These are phyloP conservation scores for Syzygium aqueum DNA, from an alignment of 345 rosid genomes.

Conservation along the genomic window DNA sequence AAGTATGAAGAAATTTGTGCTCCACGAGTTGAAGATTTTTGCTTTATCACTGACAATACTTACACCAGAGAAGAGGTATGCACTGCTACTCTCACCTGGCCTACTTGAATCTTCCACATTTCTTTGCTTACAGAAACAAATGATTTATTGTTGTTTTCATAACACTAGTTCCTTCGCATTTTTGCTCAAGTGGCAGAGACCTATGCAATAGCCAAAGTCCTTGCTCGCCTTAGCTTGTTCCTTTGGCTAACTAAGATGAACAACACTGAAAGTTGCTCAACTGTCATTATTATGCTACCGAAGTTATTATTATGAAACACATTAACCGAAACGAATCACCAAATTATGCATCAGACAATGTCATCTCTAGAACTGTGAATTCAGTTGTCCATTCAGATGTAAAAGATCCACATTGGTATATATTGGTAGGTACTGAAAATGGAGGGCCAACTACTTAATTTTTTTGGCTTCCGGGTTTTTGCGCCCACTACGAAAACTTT, in stretches of 20 bases:
- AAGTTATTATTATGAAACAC: background rate
- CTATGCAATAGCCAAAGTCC: background rate
- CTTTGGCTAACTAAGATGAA: background rate
- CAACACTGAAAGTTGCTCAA: background rate
- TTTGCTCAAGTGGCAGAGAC: background rate
- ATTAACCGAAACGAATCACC: background rate
- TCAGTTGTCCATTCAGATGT: background rate
- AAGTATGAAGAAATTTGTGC: slow-evolving; percentile 90
- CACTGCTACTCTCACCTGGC: background rate
- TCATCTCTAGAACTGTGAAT: background rate
- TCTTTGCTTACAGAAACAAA: background rate
- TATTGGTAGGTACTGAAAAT: slow-evolving; percentile 52
- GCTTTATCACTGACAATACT: slow-evolving; percentile 89
- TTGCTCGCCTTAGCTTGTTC: background rate
- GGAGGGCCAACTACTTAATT: slow-evolving; percentile 64
- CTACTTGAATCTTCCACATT: background rate
- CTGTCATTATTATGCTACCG: background rate
- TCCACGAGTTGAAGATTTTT: slow-evolving; percentile 79
- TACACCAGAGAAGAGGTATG: slow-evolving; percentile 63
- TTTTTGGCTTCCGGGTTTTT: slow-evolving; percentile 58
- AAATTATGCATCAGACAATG: background rate
- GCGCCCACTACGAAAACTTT: slow-evolving; percentile 77
- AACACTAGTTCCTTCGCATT: background rate
- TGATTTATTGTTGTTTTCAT: background rate
- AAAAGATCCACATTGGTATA: background rate